These are phyloP conservation scores for Paraleonurus japonicus DNA, from an alignment of 257 asterid genomes.

Conservation along the genomic window DNA sequence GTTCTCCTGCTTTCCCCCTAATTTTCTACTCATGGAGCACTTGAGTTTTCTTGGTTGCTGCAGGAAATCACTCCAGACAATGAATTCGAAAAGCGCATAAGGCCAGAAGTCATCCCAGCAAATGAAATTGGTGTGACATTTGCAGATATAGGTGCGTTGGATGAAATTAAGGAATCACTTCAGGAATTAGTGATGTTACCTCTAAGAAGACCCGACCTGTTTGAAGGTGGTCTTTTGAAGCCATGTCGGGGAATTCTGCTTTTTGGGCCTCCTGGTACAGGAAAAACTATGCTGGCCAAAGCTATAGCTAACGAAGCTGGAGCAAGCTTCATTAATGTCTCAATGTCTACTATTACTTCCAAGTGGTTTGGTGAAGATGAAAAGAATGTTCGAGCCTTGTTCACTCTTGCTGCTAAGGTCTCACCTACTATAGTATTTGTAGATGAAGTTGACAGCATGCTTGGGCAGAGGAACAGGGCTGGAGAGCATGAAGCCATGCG, in stretches of 20 bases:
- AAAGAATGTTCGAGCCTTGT: conserved; percentile 83
- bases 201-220: conserved; percentile 79
- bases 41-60: conserved; percentile 19
- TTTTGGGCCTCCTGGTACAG: conserved; percentile 95
- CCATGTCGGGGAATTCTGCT: conserved; percentile 88
- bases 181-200: conserved; percentile 91
- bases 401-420: conserved; percentile 89
- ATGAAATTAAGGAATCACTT: conserved; percentile 80
- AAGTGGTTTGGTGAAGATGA: conserved; percentile 98
- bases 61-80: conserved; percentile 86
- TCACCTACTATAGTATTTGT: conserved; percentile 89
- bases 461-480: conserved; percentile 75
- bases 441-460: conserved; percentile 98
- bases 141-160: conserved; percentile 85
- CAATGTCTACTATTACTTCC: conserved; percentile 86
- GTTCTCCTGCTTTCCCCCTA: neutral
- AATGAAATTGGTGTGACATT: conserved; percentile 75
- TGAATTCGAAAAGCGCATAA: conserved; percentile 84
- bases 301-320: conserved; percentile 95
- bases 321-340: conserved; percentile 85
- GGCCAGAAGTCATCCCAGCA: conserved; percentile 92
- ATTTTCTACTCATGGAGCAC: neutral
- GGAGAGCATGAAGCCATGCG: conserved; percentile 98
- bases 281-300: conserved; percentile 91
- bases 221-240: conserved; percentile 85